phyloP scores from a whole-genome alignment of 257 asterid species.

The Avicennia marina region DNA sequence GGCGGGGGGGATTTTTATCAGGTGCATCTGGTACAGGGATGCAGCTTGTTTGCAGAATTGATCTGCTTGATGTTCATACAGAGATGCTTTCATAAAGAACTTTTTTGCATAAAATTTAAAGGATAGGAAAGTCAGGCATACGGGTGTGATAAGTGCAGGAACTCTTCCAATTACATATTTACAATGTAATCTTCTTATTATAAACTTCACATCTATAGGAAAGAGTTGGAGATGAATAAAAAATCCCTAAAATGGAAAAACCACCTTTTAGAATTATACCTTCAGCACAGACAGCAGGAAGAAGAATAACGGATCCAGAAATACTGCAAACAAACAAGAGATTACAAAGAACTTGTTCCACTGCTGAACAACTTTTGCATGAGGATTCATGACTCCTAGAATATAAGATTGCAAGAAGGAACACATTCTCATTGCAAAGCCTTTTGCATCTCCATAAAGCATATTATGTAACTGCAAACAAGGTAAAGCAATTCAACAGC shows the following conservation, averaged over 20 bases:
- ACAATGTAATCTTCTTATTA: too few species aligned
- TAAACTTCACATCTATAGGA: too few species aligned
- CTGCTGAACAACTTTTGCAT: slow-evolving; percentile 54
- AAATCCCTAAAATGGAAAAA: background rate
- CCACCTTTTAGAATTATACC: slow-evolving; percentile 32
- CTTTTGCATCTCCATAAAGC: slow-evolving; percentile 63
- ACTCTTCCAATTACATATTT: too few species aligned
- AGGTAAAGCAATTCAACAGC: background rate
- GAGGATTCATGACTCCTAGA: slow-evolving; percentile 89
- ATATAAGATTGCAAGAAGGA: slow-evolving; percentile 37
- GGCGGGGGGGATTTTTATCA: too few species aligned
- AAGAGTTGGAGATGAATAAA: too few species aligned
- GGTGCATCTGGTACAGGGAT: too few species aligned
- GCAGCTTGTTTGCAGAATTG: too few species aligned
- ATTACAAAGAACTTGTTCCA: slow-evolving; percentile 78
- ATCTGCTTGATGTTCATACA: too few species aligned
- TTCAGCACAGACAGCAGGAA: slow-evolving; percentile 52
- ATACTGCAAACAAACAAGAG: slow-evolving; percentile 61
- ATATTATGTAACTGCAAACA: slow-evolving; percentile 55
- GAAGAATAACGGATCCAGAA: slow-evolving; percentile 79
- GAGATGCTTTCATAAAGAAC: too few species aligned
- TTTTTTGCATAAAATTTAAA: too few species aligned
- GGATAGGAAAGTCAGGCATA: too few species aligned
- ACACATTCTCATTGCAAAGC: slow-evolving; percentile 55
- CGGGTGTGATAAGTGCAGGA: too few species aligned